Percentiles rank a stretch among this genome's conserved stretches.
phyloP scores from a whole-genome alignment of 176 grass and related monocot species.

The Poa annua region DNA sequence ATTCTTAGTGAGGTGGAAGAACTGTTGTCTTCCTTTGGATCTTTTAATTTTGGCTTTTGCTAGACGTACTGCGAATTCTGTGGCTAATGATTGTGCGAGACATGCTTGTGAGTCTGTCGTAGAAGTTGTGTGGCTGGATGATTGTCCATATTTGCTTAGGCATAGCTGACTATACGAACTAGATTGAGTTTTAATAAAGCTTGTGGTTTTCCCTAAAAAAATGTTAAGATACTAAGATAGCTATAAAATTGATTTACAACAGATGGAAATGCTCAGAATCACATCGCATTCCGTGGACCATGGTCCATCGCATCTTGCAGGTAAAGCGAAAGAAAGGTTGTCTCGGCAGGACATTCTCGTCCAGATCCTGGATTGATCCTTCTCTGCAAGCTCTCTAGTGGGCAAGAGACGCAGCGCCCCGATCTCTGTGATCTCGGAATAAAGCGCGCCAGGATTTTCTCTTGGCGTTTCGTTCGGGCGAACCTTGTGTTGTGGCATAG shows the following conservation, averaged over 20 bases:
- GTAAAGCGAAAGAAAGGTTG: background rate
- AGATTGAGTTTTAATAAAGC: too few relatives aligned
- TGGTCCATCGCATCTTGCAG: slow-evolving; percentile 13
- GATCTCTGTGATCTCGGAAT: slow-evolving; percentile 25
- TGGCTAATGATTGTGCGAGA: too few relatives aligned
- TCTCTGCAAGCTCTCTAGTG: background rate
- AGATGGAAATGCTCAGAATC: background rate
- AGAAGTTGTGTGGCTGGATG: too few relatives aligned
- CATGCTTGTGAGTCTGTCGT: too few relatives aligned
- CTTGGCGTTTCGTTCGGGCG: background rate
- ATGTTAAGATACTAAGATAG: background rate
- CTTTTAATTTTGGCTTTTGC: too few relatives aligned
- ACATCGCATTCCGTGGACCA: background rate
- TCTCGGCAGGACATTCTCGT: slow-evolving; percentile 31
- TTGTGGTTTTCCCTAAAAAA: too few relatives aligned
- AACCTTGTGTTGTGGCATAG: too few relatives aligned
- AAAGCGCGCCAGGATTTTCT: slow-evolving; percentile 27
- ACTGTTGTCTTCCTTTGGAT: too few relatives aligned
- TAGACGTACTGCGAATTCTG: too few relatives aligned
- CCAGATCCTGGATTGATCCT: background rate
- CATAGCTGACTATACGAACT: too few relatives aligned
- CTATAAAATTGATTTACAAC: background rate
- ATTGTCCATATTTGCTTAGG: too few relatives aligned
- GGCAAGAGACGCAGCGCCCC: background rate
- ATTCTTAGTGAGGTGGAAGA: too few relatives aligned